Conservation (phyloP, 805 yeast species). For the Gaillardinia entomophila region DNA sequence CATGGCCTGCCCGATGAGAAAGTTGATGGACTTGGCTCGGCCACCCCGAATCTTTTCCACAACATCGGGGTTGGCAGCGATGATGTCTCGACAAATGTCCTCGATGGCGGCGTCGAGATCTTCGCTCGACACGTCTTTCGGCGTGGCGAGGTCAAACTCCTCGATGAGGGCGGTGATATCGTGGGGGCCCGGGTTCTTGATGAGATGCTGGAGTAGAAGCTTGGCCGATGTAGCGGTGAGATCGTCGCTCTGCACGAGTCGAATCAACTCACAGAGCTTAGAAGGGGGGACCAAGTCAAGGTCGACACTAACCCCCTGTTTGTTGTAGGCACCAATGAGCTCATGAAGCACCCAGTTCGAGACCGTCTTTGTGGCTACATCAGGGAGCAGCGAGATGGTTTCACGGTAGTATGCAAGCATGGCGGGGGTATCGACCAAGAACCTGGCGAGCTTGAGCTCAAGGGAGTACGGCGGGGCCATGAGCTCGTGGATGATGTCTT, state of each 20-base stretch:
- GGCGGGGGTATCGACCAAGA: conserved; percentile 47
- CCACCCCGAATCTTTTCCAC: conserved; percentile 54
- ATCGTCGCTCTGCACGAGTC: conserved; percentile 36
- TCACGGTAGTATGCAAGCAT: conserved; percentile 48
- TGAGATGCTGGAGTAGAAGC: conserved; percentile 54
- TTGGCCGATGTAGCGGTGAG: conserved; percentile 69
- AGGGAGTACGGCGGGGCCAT: conserved; percentile 46
- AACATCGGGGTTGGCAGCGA: conserved; percentile 44
- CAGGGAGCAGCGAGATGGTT: conserved; percentile 8
- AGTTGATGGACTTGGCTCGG: conserved; percentile 65
- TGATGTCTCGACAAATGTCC: conserved; percentile 41
- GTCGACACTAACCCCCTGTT: conserved; percentile 35
- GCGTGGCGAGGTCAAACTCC: conserved; percentile 43
- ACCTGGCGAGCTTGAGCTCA: conserved; percentile 68
- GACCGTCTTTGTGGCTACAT: conserved; percentile 33
- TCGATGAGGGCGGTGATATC: conserved; percentile 43
- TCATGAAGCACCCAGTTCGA: conserved; percentile 85
- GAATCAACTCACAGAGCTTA: conserved; percentile 51
- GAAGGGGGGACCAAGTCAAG: conserved; percentile 24
- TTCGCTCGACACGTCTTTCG: conserved; percentile 19
- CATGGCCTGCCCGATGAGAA: conserved; percentile 82
- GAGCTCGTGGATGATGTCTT: conserved; percentile 44
- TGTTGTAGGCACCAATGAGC: conserved; percentile 62
- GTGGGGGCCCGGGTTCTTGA: conserved; percentile 41
- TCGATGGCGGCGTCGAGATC: conserved; percentile 28